These are phyloP conservation scores for Fusarium gaditjirri DNA, from an alignment of 2,329 filamentous ascomycete genomes.

Conservation along the genomic window DNA sequence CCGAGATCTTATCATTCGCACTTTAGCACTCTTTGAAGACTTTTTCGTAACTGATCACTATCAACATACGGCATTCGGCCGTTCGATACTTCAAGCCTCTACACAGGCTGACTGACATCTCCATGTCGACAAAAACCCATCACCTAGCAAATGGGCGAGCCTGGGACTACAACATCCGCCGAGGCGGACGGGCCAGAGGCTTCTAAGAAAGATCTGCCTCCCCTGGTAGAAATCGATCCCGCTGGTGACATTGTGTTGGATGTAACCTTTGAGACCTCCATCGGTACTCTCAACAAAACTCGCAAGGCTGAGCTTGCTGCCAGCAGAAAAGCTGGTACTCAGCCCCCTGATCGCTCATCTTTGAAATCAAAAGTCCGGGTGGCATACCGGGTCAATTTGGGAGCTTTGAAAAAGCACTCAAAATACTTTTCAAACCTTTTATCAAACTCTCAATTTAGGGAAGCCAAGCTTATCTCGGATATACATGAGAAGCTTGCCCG, in stretches of 20 bases:
- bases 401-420: conserved; percentile 68
- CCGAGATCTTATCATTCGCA: conserved; percentile 28
- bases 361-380: conserved; percentile 53
- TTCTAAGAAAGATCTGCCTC: conserved; percentile 44
- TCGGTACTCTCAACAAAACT: conserved; percentile 58
- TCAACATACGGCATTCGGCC: conserved; percentile 10
- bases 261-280: conserved; percentile 71
- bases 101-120: conserved; percentile 27
- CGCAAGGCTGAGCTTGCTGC: conserved; percentile 53
- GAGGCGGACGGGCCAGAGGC: conserved; percentile 46
- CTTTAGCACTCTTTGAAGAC: conserved; percentile 2
- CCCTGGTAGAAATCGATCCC: conserved; percentile 62
- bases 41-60: conserved; percentile 6
- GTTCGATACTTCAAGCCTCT: conserved; percentile 13
- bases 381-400: conserved; percentile 70
- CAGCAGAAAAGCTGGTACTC: conserved; percentile 44
- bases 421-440: conserved; percentile 77
- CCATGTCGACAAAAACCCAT: conserved; percentile 40
- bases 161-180: conserved; percentile 45
- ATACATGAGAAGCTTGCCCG: conserved; percentile 62
- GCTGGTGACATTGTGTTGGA: conserved; percentile 74
- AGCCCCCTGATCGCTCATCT: conserved; percentile 43
- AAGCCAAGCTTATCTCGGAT: conserved; percentile 66
- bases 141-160: conserved; percentile 47
- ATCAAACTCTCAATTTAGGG: conserved; percentile 70